Evolutionary conservation across 1,284 basidiomycete species (phyloP), one percentile per base, ranked within the genome.

Genomic region (Marasmius oreades): DNA sequence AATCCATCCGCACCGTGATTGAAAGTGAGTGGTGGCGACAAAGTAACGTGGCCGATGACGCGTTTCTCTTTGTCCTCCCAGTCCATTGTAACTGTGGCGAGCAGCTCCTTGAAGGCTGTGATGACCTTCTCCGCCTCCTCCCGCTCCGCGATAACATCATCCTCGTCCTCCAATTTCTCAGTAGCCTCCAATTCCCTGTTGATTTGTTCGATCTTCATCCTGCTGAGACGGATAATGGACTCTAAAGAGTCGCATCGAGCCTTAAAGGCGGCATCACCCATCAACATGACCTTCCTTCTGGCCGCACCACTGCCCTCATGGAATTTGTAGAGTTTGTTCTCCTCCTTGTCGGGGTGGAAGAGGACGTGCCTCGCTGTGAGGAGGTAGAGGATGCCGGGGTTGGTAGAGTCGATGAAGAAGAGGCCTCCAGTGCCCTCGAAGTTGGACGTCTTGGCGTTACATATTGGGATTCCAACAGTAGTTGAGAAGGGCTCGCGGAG

Each of bases 391-490:
- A 45, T 64, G 8, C 63, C 39, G 56, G 51, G 55, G 3, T 62
- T 31, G 7, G 56, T 57, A 47, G 58, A 51, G 44, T 68, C 67
- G 52, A 46, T 36, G 59, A 76, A 48, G 62, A 67, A 75, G 55
- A 76, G 62, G 6, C 67, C 68, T 8, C 62, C 66, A 20, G 71
- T 74, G 1, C 73, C 74, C 55, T 70, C 64, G 34, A 53, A 14
- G 50, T 58, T 42, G 24, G 60, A 59, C 10, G 62, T 67, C 11
- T 56, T 58, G 52, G 62, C 28, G 52, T 61, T 22, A 65, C 63
- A 63, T 60, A 76, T 74, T 24, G 58, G 59, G 55, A 74, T 60
- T 23, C 73, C 66, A 46, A 76, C 68, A 8, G 67, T 47, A 39
- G 70, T 56, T 47, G 74, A 71, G 28, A 76, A 60, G 20, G 70